These are phyloP conservation scores for Aspergillus ochraceus DNA, from an alignment of 2,329 filamentous ascomycete genomes.

Conservation along the genomic window DNA sequence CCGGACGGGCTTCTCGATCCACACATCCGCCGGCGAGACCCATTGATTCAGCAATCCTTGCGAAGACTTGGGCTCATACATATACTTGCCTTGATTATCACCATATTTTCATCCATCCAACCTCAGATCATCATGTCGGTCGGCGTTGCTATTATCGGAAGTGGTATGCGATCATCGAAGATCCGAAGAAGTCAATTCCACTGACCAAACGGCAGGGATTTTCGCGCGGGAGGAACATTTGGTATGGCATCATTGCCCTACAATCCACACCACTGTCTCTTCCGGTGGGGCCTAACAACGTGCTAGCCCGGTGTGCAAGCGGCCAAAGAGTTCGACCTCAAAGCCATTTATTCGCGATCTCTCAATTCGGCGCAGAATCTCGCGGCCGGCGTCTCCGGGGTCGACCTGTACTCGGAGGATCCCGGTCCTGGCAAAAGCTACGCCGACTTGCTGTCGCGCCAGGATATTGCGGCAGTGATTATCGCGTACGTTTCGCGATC, in stretches of 20 bases:
- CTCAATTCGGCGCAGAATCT: slow-evolving; percentile 53
- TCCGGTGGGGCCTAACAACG: slow-evolving; percentile 3
- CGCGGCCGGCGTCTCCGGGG: slow-evolving; percentile 27
- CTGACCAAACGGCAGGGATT: slow-evolving; percentile 41
- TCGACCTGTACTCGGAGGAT: slow-evolving; percentile 60
- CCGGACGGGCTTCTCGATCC: background rate
- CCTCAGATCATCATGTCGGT: slow-evolving; percentile 32
- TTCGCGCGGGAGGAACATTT: slow-evolving; percentile 60
- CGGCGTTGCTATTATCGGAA: slow-evolving; percentile 55
- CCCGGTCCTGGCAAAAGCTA: slow-evolving; percentile 46
- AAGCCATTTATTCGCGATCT: slow-evolving; percentile 61
- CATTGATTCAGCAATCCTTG: background rate
- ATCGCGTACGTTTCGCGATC: slow-evolving; percentile 43
- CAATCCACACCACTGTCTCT: background rate
- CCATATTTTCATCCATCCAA: background rate
- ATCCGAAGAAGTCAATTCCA: slow-evolving; percentile 1
- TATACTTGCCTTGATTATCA: background rate
- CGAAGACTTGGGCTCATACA: background rate
- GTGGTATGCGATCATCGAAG: slow-evolving; percentile 35
- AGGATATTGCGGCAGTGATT: slow-evolving; percentile 53
- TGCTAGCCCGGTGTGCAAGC: slow-evolving; percentile 53
- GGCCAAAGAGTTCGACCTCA: slow-evolving; percentile 47
- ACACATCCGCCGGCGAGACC: background rate
- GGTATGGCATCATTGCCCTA: slow-evolving; percentile 25
- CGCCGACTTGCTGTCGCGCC: slow-evolving; percentile 47